phyloP scores from a whole-genome alignment of 345 rosid genomes.

The Bruguiera sexangula region DNA sequence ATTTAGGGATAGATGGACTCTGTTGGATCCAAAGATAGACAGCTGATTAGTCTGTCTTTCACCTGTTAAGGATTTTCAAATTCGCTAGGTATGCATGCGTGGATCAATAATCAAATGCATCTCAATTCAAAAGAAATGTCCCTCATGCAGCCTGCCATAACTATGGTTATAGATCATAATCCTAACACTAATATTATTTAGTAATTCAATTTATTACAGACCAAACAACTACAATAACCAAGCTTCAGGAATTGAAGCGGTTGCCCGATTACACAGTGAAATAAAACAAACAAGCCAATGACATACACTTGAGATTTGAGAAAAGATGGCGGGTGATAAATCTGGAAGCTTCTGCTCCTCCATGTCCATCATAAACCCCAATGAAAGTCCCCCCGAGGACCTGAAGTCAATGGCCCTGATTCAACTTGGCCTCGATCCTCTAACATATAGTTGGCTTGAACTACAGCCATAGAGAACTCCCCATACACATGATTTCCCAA shows the following conservation, averaged over 20 bases:
- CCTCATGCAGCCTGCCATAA: no score
- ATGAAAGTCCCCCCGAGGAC: constrained; percentile 65
- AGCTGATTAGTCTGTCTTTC: neutral
- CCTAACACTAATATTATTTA: neutral
- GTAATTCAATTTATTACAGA: no score
- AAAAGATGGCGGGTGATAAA: constrained; percentile 58
- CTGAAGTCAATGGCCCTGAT: constrained; percentile 58
- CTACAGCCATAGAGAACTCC: constrained; percentile 74
- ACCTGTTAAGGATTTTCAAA: neutral
- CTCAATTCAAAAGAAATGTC: no score
- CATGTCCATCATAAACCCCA: constrained; percentile 88
- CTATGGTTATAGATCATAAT: neutral
- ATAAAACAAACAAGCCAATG: neutral
- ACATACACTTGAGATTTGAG: constrained; percentile 59
- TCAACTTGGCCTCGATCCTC: constrained; percentile 91
- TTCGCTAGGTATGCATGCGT: no score
- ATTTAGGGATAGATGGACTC: neutral
- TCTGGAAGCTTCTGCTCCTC: constrained; percentile 69
- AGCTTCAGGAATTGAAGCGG: neutral
- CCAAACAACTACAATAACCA: no score
- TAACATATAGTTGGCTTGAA: constrained; percentile 65
- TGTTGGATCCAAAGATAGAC: neutral
- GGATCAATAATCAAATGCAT: no score
- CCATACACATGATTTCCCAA: constrained; percentile 63
- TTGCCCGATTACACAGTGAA: neutral